phyloP scores from a whole-genome alignment of 2,329 filamentous ascomycete genomes.

The Emericellopsis cladophorae region DNA sequence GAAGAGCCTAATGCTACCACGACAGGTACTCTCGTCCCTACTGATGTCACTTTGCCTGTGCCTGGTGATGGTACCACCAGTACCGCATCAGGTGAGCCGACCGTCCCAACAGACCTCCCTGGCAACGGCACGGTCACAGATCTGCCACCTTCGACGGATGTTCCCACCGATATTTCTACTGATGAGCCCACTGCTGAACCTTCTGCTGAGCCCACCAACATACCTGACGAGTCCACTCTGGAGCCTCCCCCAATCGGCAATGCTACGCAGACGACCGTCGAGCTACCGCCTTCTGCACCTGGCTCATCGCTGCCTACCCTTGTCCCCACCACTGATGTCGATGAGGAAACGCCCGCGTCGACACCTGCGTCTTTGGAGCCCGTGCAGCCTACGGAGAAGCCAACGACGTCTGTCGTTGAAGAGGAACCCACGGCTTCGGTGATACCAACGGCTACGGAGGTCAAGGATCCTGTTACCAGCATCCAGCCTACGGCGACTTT shows the following conservation, averaged over 20 bases:
- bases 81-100: neutral
- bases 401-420: neutral
- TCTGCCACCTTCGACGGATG: neutral
- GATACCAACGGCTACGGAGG: neutral
- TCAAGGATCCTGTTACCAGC: conserved; percentile 20
- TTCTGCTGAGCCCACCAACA: neutral
- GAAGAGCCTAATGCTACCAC: conserved; percentile 1
- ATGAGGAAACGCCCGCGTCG: neutral
- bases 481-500: conserved; percentile 28
- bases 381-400: neutral
- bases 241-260: neutral
- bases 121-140: neutral
- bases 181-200: neutral
- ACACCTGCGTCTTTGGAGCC: neutral
- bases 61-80: neutral
- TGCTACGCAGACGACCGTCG: neutral
- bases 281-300: neutral
- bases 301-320: neutral
- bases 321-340: neutral
- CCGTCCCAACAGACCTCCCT: neutral
- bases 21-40: neutral
- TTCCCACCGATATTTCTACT: neutral
- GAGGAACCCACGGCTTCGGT: neutral
- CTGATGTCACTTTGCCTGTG: neutral
- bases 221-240: neutral